A percentile compares a stretch with the other conserved stretches of the same genome.
Conservation (phyloP, 169 alveolate genomes). For the Plasmodium gallinaceum region DNA sequence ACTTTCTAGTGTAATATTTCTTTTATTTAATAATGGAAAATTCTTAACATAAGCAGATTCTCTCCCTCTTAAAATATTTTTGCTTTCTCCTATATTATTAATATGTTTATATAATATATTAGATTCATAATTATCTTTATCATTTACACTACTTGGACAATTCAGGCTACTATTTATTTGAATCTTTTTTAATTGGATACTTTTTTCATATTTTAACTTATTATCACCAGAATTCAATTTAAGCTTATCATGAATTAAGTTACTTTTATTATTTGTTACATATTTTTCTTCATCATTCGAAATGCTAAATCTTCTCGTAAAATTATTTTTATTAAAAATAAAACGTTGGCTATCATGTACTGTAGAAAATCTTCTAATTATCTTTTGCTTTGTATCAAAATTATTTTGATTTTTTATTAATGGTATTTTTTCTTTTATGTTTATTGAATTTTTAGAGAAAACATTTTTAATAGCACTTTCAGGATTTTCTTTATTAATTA, state of each 20-base stretch:
- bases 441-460: neutral
- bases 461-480: slow-evolving; percentile 2
- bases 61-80: neutral
- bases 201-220: neutral
- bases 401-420: slow-evolving; percentile 1
- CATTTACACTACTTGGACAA: neutral
- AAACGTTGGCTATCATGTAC: slow-evolving; percentile 21
- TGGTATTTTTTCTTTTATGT: neutral
- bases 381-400: slow-evolving; percentile 28
- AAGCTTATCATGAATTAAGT: neutral
- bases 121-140: neutral
- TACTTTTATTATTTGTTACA: neutral
- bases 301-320: neutral
- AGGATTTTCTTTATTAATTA: slow-evolving; percentile 13
- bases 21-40: neutral
- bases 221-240: neutral
- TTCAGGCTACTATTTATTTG: neutral
- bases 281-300: neutral
- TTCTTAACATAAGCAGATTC: neutral
- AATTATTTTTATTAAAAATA: neutral
- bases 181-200: neutral
- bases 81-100: slow-evolving; percentile 2
- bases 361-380: slow-evolving; percentile 46
- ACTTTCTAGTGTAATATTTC: neutral
- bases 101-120: neutral